Conservation (phyloP, 441 rosid genomes). For the Populus trichocarpa region DNA sequence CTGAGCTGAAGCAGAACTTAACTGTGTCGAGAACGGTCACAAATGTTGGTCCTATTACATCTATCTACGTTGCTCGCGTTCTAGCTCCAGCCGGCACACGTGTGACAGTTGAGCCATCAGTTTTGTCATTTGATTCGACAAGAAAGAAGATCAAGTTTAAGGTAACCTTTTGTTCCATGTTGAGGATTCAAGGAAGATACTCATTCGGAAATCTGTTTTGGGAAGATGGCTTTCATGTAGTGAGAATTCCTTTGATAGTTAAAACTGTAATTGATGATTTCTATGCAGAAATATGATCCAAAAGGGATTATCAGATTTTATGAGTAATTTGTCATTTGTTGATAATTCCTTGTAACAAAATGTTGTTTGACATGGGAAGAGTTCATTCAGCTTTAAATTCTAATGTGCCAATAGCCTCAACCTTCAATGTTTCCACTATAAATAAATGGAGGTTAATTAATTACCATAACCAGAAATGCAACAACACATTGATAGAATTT, state of each 20-base stretch:
- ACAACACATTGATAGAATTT: not conserved
- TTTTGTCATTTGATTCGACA: slow-evolving; percentile 45
- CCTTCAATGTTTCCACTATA: not conserved
- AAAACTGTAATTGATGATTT: slow-evolving; percentile 30
- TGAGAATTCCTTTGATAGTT: slow-evolving; percentile 41
- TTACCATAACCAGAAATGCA: not conserved
- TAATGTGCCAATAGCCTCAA: not conserved
- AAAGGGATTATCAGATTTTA: not conserved
- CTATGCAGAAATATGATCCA: slow-evolving; percentile 31
- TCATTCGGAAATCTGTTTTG: slow-evolving; percentile 44
- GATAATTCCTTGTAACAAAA: too few relatives aligned
- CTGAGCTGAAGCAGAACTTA: slow-evolving; percentile 42
- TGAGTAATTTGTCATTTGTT: not conserved
- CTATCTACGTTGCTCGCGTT: slow-evolving; percentile 44
- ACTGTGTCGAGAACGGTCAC: slow-evolving; percentile 59
- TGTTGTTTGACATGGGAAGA: not conserved
- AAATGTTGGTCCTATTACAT: slow-evolving; percentile 50
- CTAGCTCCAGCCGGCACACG: slow-evolving; percentile 44
- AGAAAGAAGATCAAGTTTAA: slow-evolving; percentile 38
- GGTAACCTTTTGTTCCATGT: slow-evolving; percentile 28
- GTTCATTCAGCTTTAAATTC: not conserved
- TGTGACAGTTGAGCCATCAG: slow-evolving; percentile 44
- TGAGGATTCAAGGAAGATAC: slow-evolving; percentile 47
- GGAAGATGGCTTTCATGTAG: slow-evolving; percentile 46
- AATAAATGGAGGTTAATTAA: not conserved